Evolutionary conservation across 108 stramenopile species (phyloP).

Genomic region (Nannochloropsis salina): DNA sequence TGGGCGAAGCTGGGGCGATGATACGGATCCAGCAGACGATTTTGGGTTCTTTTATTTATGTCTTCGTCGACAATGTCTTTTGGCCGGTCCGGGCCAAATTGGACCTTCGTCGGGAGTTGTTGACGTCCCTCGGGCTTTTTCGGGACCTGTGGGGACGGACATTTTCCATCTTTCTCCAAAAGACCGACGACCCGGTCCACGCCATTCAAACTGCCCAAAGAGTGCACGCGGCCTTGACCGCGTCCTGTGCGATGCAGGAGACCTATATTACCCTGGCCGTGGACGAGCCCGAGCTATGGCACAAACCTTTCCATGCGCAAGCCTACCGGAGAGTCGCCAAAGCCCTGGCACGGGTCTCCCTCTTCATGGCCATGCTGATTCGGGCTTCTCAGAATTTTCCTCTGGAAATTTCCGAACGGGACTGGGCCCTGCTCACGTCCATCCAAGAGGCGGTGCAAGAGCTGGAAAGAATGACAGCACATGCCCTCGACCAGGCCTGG

Average conservation of each 20-base stretch:
- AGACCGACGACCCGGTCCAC: background rate
- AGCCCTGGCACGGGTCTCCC: background rate
- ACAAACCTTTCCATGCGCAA: background rate
- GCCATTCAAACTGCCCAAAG: background rate
- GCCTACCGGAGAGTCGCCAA: background rate
- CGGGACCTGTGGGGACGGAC: background rate
- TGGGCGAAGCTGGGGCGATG: background rate
- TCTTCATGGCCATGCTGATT: conserved; percentile 17
- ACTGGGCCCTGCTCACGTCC: background rate
- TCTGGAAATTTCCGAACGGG: background rate
- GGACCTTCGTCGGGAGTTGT: background rate
- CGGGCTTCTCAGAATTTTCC: background rate
- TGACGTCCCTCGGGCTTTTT: background rate
- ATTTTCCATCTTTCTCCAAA: background rate
- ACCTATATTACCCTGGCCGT: background rate
- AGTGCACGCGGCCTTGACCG: background rate
- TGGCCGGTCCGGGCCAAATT: conserved; percentile 4
- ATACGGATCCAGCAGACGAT: background rate
- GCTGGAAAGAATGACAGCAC: background rate
- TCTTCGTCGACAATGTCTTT: background rate
- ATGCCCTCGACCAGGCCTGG: background rate
- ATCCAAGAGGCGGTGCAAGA: background rate
- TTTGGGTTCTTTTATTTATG: background rate
- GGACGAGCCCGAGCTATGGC: background rate
- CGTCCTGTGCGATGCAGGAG: background rate